phyloP scores from a whole-genome alignment of 106 monocot species.

The Amphibolis antarctica region DNA sequence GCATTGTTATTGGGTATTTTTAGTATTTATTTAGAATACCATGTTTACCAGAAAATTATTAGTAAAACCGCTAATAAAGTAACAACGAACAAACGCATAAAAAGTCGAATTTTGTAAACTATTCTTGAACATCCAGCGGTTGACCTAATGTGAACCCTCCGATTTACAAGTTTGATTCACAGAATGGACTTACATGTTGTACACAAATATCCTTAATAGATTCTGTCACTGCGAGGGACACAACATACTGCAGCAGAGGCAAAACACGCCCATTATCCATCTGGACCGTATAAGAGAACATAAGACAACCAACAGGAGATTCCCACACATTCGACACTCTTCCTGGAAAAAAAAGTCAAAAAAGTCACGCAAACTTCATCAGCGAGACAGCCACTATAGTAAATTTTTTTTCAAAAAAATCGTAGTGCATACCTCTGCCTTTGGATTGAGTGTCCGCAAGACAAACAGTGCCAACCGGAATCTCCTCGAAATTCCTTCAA shows the following conservation, averaged over 20 bases:
- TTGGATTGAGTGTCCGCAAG: slow-evolving; percentile 16
- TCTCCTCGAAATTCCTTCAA: slow-evolving; percentile 10
- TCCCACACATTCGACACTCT: slow-evolving; percentile 83
- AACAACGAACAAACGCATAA: not conserved
- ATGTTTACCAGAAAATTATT: not conserved
- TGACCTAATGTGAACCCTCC: too few species aligned
- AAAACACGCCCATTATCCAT: slow-evolving; percentile 77
- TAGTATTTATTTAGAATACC: too few species aligned
- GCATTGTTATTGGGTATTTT: too few species aligned
- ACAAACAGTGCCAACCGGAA: slow-evolving; percentile 18
- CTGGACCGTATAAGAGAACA: slow-evolving; percentile 81
- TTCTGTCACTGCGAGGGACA: slow-evolving; percentile 77
- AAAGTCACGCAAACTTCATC: too few species aligned
- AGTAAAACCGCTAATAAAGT: not conserved
- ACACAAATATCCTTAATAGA: slow-evolving; percentile 53
- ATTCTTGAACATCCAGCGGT: too few species aligned
- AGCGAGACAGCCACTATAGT: not conserved
- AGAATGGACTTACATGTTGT: slow-evolving; percentile 23
- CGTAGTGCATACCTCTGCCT: slow-evolving; percentile 16
- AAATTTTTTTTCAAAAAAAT: too few species aligned
- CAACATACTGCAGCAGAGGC: slow-evolving; percentile 82
- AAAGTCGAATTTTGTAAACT: too few species aligned
- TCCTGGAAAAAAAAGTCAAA: slow-evolving; percentile 21
- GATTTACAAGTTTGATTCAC: too few species aligned
- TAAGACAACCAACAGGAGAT: slow-evolving; percentile 74